Percentiles rank a stretch among this genome's conserved stretches.
These are phyloP conservation scores for Euphorbia peplus DNA, from an alignment of 345 rosid genomes.

Conservation along the genomic window DNA sequence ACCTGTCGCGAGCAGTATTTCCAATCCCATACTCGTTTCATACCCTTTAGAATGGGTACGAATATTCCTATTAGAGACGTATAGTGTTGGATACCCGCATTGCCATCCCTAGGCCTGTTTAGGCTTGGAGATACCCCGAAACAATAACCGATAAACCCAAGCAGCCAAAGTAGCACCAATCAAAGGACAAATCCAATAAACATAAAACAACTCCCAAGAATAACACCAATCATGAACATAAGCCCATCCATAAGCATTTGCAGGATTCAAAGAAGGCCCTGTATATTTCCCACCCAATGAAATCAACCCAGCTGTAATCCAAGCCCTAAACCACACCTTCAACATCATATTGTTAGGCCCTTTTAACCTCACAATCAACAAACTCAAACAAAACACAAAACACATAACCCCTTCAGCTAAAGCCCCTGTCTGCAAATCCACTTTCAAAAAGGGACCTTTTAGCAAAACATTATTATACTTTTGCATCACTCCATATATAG, in stretches of 20 bases:
- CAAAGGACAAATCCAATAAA: constrained; percentile 27
- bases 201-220: constrained; percentile 29
- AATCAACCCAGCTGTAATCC: constrained; percentile 4
- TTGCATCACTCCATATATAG: constrained; percentile 18
- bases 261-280: constrained; percentile 30
- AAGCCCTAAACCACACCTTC: constrained; percentile 19
- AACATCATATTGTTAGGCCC: constrained; percentile 17
- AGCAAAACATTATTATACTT: constrained; percentile 6
- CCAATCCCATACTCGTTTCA: too few species aligned
- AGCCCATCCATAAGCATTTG: constrained; percentile 30
- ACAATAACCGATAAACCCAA: constrained; percentile 15
- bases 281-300: constrained; percentile 15
- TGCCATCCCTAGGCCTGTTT: too few species aligned
- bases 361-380: constrained; percentile 8
- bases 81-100: too few species aligned
- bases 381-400: constrained; percentile 13
- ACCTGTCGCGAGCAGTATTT: too few species aligned
- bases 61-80: too few species aligned
- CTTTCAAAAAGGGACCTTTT: constrained; percentile 25
- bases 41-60: too few species aligned
- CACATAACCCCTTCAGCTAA: constrained; percentile 21
- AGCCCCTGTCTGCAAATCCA: constrained; percentile 26
- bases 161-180: constrained; percentile 24
- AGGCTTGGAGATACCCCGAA: constrained; percentile 13
- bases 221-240: constrained; percentile 22